These are phyloP conservation scores for Leucaena leucocephala DNA, from an alignment of 306 rosid species.

Conservation along the genomic window DNA sequence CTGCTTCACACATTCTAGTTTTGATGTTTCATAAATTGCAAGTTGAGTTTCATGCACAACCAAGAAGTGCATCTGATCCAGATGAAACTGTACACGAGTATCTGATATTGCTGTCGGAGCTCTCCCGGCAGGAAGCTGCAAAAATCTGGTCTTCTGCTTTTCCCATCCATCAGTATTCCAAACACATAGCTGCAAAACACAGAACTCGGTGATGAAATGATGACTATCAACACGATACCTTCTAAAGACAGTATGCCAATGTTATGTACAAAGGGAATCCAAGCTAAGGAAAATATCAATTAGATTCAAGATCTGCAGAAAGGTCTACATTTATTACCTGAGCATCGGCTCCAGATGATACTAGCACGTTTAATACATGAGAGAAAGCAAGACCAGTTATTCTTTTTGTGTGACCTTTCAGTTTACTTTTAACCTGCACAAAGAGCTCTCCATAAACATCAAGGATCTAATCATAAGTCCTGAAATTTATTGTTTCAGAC, in stretches of 20 bases:
- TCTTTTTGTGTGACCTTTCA: constrained; percentile 94
- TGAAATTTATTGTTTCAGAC: constrained; percentile 10
- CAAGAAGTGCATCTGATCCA: constrained; percentile 81
- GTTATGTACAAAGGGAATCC: constrained; percentile 13
- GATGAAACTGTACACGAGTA: constrained; percentile 97
- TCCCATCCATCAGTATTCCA: constrained; percentile 98
- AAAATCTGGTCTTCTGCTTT: constrained; percentile 75
- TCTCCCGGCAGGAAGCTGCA: constrained; percentile 88
- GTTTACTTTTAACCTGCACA: constrained; percentile 94
- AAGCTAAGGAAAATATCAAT: constrained; percentile 18
- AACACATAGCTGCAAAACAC: constrained; percentile 68
- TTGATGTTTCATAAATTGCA: constrained; percentile 87
- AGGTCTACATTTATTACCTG: constrained; percentile 59
- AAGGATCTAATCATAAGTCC: constrained; percentile 28
- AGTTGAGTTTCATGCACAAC: constrained; percentile 97
- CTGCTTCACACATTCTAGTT: constrained; percentile 86
- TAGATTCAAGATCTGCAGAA: constrained; percentile 17
- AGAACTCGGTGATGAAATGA: constrained; percentile 13
- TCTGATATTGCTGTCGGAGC: constrained; percentile 74
- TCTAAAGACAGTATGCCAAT: not conserved
- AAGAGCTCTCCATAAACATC: constrained; percentile 32
- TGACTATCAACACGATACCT: constrained; percentile 20
- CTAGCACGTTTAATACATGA: constrained; percentile 74
- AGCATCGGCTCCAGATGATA: constrained; percentile 97
- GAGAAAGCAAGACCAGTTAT: constrained; percentile 96